Base-by-base conservation (phyloP, 2,329 filamentous ascomycete species). In the Diplodia intermedia region DNA sequence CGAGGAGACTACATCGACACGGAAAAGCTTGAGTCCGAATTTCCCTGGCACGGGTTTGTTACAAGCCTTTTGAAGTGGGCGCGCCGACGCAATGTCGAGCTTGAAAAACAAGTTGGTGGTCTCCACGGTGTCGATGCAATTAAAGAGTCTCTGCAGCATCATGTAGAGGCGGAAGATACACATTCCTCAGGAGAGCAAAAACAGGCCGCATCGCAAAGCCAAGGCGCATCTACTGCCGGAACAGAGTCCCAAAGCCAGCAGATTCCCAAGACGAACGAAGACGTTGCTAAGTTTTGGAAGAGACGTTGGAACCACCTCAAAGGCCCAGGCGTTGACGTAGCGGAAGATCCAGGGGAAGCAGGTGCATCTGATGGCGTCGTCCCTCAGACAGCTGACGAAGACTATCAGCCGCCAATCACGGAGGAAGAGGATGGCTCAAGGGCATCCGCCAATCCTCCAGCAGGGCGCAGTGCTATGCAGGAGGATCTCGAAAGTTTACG, bases 11-110 rank as follows among this genome's bases (percentile, higher is more conserved):
- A 73, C 3, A 74, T 83, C 15, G 81, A 85, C 52, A 73, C 85
- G 31, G 79, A 81, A 3, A 74, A 72, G 1, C 70, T 89, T 5
- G 79, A 80, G 43, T 73, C 75, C 1, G 70, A 73, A 1, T 89
- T 83, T 72, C 79, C 81, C 3, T 89, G 86, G 86, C 71, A 78
- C 0, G 71, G 75, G 2, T 85, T 88, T 65, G 73, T 85, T 6
- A 70, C 82, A 0, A 74, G 79, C 9, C 73, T 83, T 6, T 75
- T 83, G 1, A 72, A 78, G 20, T 88, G 86, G 84, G 77, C 81
- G 23, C 79, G 80, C 67, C 70, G 72, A 8, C 80, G 84, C 23
- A 76, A 78, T 38, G 71, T 74, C 6, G 83, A 88, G 69, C 80
- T 89, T 52, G 74, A 79, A 23, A 63, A 72, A 2, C 75, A 78